phyloP scores from a whole-genome alignment of 495 filamentous ascomycete species.

The Thermochaetoides thermophila region DNA sequence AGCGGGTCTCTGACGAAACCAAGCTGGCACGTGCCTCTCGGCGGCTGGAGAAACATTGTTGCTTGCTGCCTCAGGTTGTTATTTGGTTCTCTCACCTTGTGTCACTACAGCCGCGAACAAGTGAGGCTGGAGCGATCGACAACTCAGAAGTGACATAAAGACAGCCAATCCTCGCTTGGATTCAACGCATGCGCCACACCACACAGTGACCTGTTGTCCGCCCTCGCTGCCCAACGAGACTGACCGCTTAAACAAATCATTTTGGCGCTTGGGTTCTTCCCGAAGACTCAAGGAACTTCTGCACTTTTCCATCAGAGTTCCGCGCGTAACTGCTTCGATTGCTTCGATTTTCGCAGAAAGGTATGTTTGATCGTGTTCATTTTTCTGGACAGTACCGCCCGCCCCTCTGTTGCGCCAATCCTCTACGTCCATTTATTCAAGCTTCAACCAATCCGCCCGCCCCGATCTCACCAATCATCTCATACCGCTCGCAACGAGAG shows the following conservation, averaged over 20 bases:
- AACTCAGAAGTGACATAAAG: slow-evolving; percentile 4
- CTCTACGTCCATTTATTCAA: not conserved
- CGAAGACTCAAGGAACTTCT: slow-evolving; percentile 1
- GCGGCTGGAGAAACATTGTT: slow-evolving; percentile 17
- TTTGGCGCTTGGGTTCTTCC: no score
- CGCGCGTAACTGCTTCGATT: slow-evolving; percentile 4
- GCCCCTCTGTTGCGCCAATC: slow-evolving; percentile 1
- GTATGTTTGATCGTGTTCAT: slow-evolving; percentile 6
- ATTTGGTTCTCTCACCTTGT: no score
- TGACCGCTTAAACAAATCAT: slow-evolving; percentile 25
- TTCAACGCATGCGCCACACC: slow-evolving; percentile 13
- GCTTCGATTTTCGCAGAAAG: no score
- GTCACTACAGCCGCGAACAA: no score
- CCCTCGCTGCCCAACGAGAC: slow-evolving; percentile 12
- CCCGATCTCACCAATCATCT: slow-evolving; percentile 26
- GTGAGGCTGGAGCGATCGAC: slow-evolving; percentile 23
- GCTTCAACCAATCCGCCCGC: slow-evolving; percentile 12
- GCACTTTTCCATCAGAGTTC: slow-evolving; percentile 2
- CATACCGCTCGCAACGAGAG: slow-evolving; percentile 20
- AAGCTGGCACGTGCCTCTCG: no score
- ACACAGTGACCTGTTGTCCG: slow-evolving; percentile 9
- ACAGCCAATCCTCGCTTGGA: slow-evolving; percentile 6
- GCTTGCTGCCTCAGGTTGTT: no score
- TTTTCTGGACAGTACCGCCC: not conserved
- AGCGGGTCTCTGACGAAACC: no score